Base-by-base conservation (phyloP, 495 filamentous ascomycete species). In the Trypethelium eluteriae region DNA sequence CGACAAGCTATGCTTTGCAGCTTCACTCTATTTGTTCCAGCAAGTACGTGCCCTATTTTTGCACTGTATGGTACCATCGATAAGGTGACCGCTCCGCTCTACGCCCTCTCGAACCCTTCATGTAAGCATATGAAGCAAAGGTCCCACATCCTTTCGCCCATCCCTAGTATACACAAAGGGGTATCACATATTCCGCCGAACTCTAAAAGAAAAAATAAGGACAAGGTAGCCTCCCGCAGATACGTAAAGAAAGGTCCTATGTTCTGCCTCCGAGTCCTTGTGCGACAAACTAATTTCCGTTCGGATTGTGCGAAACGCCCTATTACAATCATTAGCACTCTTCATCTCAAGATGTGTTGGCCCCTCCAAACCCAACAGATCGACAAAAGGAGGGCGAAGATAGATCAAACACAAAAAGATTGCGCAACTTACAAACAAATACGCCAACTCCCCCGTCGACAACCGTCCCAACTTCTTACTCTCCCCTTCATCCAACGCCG, bases 401-500 rank as follows among this genome's bases (percentile, higher is more conserved):
- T 11, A 12, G 7, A 16, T 36, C 1, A 5, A 59, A 18, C 11
- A 59, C 10, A 6, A 59, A 59, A 35, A 36, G 10, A 59, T 5
- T 7, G 49, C 53, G 36, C 34, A 10, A 78, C 85, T 72, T 81
- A 87, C 88, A 70, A 94, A 93, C 59, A 94, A 76, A 70, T 85
- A 91, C 38, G 80, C 85, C 50, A 96, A 77, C 72, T 96, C 88
- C 34, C 78, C 73, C 2, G 81, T 71, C 47, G 82, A 83, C 38
- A 96, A 73, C 10, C 89, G 79, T 7, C 82, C 81, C 12, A 93
- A 79, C 50, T 81, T 84, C 71, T 84, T 82, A 35, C 81, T 82
- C 38, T 85, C 87, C 34, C 86, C 88, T 76, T 96, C 91, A 73
- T 96, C 91, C 7, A 98, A 82, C 16, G 93, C 94, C 2, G 84